Evolutionary conservation across 1,284 basidiomycete genomes (phyloP), one percentile per base, ranked within the genome.

Genomic region (Leccinum pachyderme): DNA sequence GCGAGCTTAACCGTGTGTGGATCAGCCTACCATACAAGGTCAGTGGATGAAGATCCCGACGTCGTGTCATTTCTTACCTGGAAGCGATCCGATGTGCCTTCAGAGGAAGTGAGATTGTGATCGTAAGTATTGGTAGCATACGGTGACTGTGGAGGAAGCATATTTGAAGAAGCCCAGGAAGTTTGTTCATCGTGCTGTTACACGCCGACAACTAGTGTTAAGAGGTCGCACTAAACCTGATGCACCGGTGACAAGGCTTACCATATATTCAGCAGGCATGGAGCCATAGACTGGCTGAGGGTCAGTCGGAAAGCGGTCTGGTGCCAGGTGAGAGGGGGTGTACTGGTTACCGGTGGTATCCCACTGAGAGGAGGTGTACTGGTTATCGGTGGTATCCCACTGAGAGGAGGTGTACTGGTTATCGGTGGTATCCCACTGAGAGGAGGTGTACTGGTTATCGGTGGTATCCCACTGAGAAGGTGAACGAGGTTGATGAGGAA

Each of bases 171-270:
- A 7, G 1, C 8, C 7, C 5, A 27, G 11, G 4, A 0, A 39
- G 27, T 2, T 7, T 39, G 57, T n/a, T 35, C 7, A 2, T 12
- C 15, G 2, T 8, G 1, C 25, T 39, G 58, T 24, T 5, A n/a
- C 25, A 22, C 1, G 2, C 31, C 7, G 22, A 3, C 7, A 4
- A 13, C 41, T 7, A 2, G 24, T 61, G 56, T 61, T 45, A 37
- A 28, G 50, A 18, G 29, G 18, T 29, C 44, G 41, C 13, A 6
- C 31, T 11, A 12, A 49, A 32, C 7, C 25, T 5, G 18, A 13
- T 15, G 18, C 5, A 48, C 11, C n/a, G n/a, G n/a, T n/a, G 9
- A 51, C 4, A 8, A 5, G 9, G 44, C 63, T 13, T 45, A 61
- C 65, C 1, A 9, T 12, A 27, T 32, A 47, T 46, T 37, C 39